Evolutionary conservation across 306 rosid genomes (phyloP), one percentile per base, ranked within the genome.

Genomic region (Adenanthera pavonina): DNA sequence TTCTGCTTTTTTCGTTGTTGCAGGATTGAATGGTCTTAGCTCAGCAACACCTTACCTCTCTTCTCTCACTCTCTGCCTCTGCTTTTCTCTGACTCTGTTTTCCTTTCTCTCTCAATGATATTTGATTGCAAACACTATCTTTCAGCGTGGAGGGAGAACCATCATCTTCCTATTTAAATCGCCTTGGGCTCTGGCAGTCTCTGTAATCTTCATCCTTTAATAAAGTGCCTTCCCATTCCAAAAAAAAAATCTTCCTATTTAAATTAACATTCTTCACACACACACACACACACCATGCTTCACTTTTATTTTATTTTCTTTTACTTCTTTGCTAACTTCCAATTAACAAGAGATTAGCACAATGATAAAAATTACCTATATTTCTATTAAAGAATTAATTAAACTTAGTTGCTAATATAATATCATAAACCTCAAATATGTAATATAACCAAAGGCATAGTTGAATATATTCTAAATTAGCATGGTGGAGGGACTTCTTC

Each of bases 11-110:
- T 11, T 34, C 1, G 16, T 33, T 44, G 52, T 41, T 68, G 46
- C 47, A 35, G 56, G 14, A 6, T 19, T 40, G 30, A 57, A 75
- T 41, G 49, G 69, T 38, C 15, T 60, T 41, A 20, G 33, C 14
- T 34, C 43, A 73, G 34, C 43, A n/a, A n/a, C n/a, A n/a, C n/a
- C n/a, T 36, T 51, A 34, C 16, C 64, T 51, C 64, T 72, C 35
- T 17, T 47, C 49, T 34, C 70, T 35, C 33, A 30, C 59, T 56
- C 69, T 35, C 12, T 34, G 56, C 35, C 61, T 35, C 40, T 35
- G 46, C 25, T 48, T 52, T 34, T 43, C 71, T 38, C 78, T 20
- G 44, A 48, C 72, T 72, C 78, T 72, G 66, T 80, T 71, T 52
- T 17, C 72, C 68, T 52, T 68, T 54, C 61, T 40, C 75, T 78